A percentile compares a stretch with the other conserved stretches of the same genome.
phyloP scores from a whole-genome alignment of 78 protist genomes.

The Chrysochromulina parva region DNA sequence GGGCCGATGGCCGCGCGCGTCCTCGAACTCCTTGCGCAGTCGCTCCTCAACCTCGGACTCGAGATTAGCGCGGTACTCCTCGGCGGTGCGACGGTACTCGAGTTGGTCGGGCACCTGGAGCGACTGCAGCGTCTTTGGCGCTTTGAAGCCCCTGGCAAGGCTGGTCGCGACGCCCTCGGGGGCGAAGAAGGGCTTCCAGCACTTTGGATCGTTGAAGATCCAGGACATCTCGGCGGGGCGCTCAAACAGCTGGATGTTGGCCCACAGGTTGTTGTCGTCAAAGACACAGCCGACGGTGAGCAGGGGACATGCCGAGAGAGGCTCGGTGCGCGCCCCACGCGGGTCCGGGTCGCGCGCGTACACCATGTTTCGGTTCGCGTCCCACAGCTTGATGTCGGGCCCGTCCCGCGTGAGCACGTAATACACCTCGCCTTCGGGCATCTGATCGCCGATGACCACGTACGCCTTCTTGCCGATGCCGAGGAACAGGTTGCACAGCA shows the following conservation, averaged over 20 bases:
- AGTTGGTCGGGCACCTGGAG: background rate
- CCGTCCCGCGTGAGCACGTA: background rate
- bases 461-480: background rate
- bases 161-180: no score
- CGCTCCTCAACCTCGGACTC: background rate
- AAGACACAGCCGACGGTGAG: background rate
- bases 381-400: background rate
- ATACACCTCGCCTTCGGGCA: background rate
- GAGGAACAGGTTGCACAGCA: conserved; percentile 4
- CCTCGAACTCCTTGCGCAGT: background rate
- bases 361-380: background rate
- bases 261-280: background rate
- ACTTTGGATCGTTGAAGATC: background rate
- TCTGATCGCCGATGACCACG: background rate
- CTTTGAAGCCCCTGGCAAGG: background rate
- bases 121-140: background rate
- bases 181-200: background rate
- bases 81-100: background rate
- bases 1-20: background rate
- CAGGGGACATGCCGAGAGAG: background rate
- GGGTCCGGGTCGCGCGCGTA: background rate
- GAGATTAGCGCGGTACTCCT: background rate
- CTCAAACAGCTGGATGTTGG: background rate
- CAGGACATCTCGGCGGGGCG: background rate
- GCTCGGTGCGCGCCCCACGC: no score